Evolutionary conservation across 305 asterid genomes (phyloP).

Genomic region (Fraxinus sp.): DNA sequence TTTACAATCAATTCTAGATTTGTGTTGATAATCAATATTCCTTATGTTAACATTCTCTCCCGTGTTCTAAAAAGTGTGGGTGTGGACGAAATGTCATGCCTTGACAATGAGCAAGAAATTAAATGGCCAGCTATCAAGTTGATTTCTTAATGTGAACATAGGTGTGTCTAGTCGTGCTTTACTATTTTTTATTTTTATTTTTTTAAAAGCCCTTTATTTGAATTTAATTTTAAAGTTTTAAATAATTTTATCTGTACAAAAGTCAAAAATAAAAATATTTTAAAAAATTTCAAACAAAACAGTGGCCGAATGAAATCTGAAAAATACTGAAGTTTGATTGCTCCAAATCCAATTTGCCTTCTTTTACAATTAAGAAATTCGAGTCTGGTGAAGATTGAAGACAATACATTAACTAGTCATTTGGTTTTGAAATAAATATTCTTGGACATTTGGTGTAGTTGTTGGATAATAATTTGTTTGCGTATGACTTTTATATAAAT

Average conservation of each 20-base stretch:
- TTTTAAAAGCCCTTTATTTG: too few relatives aligned
- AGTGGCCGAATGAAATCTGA: not conserved
- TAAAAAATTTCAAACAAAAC: not conserved
- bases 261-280: too few relatives aligned
- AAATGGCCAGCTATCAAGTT: not conserved
- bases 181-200: too few relatives aligned
- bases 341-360: not conserved
- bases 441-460: not conserved
- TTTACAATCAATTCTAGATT: too few relatives aligned
- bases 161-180: not conserved
- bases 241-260: not conserved
- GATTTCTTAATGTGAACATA: not conserved
- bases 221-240: too few relatives aligned
- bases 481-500: not conserved
- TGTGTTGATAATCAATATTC: not conserved
- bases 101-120: too few relatives aligned
- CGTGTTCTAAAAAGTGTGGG: not conserved
- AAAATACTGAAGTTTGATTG: not conserved
- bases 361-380: not conserved
- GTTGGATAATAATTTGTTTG: not conserved
- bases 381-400: not conserved
- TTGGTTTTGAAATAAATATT: too few relatives aligned
- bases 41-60: too few relatives aligned
- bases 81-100: accelerated
- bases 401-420: not conserved